Conservation (phyloP, 106 monocot genomes). For the Acorus calamus region DNA sequence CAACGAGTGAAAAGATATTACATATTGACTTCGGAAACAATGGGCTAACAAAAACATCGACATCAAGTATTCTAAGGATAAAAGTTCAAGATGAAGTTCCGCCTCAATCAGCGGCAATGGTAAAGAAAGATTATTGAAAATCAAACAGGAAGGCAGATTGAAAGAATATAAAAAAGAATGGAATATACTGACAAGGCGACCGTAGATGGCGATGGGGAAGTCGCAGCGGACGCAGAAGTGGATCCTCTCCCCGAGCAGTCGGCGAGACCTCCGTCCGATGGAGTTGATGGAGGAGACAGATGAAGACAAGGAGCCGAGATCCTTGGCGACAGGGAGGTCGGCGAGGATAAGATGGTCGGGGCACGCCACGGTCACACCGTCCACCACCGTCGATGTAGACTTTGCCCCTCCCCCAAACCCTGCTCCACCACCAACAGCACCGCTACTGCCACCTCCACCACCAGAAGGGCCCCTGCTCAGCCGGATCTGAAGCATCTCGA, state of each 20-base stretch:
- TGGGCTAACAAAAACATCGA: too few relatives aligned
- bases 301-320: slow-evolving; percentile 45
- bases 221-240: slow-evolving; percentile 47
- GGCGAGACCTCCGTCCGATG: slow-evolving; percentile 54
- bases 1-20: too few relatives aligned
- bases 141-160: background rate
- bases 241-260: slow-evolving; percentile 49
- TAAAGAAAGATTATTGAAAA: background rate
- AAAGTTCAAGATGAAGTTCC: too few relatives aligned
- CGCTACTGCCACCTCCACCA: slow-evolving; percentile 13
- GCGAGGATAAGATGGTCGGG: slow-evolving; percentile 74
- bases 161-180: background rate
- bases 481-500: slow-evolving; percentile 74
- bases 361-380: slow-evolving; percentile 67
- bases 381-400: slow-evolving; percentile 15
- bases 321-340: slow-evolving; percentile 80
- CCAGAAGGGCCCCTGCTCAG: slow-evolving; percentile 50
- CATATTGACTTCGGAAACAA: too few relatives aligned
- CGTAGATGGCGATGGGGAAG: slow-evolving; percentile 45
- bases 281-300: slow-evolving; percentile 26
- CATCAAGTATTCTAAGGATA: too few relatives aligned
- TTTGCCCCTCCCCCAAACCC: too few relatives aligned
- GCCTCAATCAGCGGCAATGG: background rate
- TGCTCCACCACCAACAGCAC: slow-evolving; percentile 3
- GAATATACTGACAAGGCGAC: slow-evolving; percentile 39